These are phyloP conservation scores for Starmera caribaea DNA, from an alignment of 805 yeast species.

Conservation along the genomic window DNA sequence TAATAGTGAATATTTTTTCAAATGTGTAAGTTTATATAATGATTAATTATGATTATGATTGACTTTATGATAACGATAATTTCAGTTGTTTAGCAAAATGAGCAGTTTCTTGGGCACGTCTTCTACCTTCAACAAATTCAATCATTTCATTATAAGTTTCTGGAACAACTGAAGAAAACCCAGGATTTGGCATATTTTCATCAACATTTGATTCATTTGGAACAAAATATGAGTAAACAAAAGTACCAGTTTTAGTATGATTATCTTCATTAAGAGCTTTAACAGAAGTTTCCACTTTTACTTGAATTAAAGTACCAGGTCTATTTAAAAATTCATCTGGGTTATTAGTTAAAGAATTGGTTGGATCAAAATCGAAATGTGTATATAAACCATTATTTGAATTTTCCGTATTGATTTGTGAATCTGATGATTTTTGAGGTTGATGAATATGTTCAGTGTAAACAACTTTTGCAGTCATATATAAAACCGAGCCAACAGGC, in stretches of 20 bases:
- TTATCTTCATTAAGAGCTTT: slow-evolving; percentile 53
- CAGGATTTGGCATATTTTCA: slow-evolving; percentile 30
- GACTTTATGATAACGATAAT: not conserved
- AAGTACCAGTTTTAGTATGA: slow-evolving; percentile 71
- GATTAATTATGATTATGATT: not conserved
- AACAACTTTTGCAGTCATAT: slow-evolving; percentile 72
- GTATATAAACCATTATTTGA: slow-evolving; percentile 9
- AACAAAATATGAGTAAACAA: slow-evolving; percentile 83
- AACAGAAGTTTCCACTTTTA: slow-evolving; percentile 77
- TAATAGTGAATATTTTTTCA: not conserved
- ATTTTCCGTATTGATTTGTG: slow-evolving; percentile 8
- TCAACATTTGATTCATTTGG: slow-evolving; percentile 39
- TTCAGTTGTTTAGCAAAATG: slow-evolving; percentile 41
- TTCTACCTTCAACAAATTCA: slow-evolving; percentile 80
- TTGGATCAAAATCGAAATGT: slow-evolving; percentile 47
- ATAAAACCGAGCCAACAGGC: slow-evolving; percentile 87
- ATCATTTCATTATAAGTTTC: slow-evolving; percentile 88
- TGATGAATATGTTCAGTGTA: slow-evolving; percentile 72
- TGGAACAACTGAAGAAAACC: slow-evolving; percentile 74
- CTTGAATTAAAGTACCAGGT: slow-evolving; percentile 87
- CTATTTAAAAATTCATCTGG: slow-evolving; percentile 50
- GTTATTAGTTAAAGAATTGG: slow-evolving; percentile 42
- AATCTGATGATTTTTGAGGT: slow-evolving; percentile 14
- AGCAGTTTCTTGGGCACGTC: slow-evolving; percentile 82
- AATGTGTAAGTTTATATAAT: slow-evolving; percentile 1